Evolutionary conservation across 2,329 filamentous ascomycete species (phyloP), one percentile per base, ranked within the genome.

Genomic region (Fusarium neocosmosporiellum): DNA sequence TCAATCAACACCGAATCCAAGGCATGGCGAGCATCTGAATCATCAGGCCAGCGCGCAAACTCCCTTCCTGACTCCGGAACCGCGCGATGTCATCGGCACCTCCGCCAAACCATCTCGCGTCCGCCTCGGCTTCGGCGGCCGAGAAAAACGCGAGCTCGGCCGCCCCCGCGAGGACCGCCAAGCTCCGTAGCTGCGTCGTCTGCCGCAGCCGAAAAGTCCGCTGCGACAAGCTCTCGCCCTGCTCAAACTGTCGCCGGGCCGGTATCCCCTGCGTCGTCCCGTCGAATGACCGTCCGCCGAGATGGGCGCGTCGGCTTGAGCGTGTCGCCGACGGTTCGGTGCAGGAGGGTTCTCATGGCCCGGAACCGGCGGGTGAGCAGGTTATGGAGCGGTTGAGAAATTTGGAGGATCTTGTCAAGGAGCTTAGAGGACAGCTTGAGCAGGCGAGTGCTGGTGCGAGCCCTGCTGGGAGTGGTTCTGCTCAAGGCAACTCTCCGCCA

Each of bases 121-220:
- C 64, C 50, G 72, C 54, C 50, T 72, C 76, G 71, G 75, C 62
- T 24, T 62, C 72, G 20, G 64, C 63, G 50, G 34, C 77, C 67
- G 76, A 76, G 68, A 75, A 76, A 75, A 65, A 37, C 71, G 72
- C 75, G 73, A 77, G 53, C 46, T 57, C 63, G 46, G 41, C 65
- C 43, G 43, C 53, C 29, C 24, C 67, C 33, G 37, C 46, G 29
- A 55, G 65, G 27, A 29, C 60, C 54, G n/a, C 61, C 27, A 84
- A 86, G 72, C 78, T 76, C 59, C 85, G 86, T 60, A 88, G 86
- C 75, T 88, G 87, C 60, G 81, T 86, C 6, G 82, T 85, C 5
- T 90, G 88, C 69, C 84, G 88, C 48, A 81, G 79, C 36, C 87
- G 88, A 53, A 90, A 90, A 71, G 88, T 90, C 6, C 86, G 87